These are phyloP conservation scores for Trichoderma sp. DNA, from an alignment of 2,329 filamentous ascomycete genomes.

Conservation along the genomic window DNA sequence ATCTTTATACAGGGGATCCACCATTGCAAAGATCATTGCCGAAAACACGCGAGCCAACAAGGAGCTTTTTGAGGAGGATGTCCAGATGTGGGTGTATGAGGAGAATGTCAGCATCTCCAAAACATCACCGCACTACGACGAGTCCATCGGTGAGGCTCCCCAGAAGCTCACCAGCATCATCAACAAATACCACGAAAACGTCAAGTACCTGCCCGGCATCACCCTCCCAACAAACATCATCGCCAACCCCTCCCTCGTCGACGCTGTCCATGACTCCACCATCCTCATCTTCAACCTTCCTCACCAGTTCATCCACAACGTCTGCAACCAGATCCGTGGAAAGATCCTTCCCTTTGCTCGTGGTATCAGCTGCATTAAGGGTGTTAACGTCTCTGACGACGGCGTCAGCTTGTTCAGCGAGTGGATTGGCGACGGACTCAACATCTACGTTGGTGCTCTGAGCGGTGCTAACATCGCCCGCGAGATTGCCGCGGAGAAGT, in stretches of 20 bases:
- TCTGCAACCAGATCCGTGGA: slow-evolving; percentile 79
- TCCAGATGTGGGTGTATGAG: slow-evolving; percentile 99
- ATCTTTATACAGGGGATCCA: slow-evolving; percentile 68
- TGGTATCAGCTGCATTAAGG: slow-evolving; percentile 97
- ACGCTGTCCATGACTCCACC: slow-evolving; percentile 77
- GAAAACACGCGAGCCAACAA: slow-evolving; percentile 81
- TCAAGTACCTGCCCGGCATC: slow-evolving; percentile 95
- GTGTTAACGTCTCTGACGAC: slow-evolving; percentile 84
- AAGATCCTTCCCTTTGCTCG: slow-evolving; percentile 89
- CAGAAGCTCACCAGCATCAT: slow-evolving; percentile 90
- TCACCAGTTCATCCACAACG: slow-evolving; percentile 89
- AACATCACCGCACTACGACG: slow-evolving; percentile 69
- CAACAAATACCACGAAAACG: slow-evolving; percentile 90
- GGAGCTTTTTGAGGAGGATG: slow-evolving; percentile 78
- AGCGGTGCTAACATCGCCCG: slow-evolving; percentile 95
- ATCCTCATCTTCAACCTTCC: slow-evolving; percentile 95
- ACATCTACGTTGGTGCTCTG: slow-evolving; percentile 94
- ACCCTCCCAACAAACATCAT: slow-evolving; percentile 76
- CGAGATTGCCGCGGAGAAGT: slow-evolving; percentile 94
- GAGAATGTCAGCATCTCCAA: slow-evolving; percentile 76
- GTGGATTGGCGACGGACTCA: slow-evolving; percentile 83
- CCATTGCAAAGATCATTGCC: slow-evolving; percentile 93
- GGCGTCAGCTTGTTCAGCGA: slow-evolving; percentile 90
- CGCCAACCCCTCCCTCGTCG: slow-evolving; percentile 76
- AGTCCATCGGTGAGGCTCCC: slow-evolving; percentile 58